Evolutionary conservation across 2,329 filamentous ascomycete species (phyloP).

Genomic region (Mycogone perniciosa): DNA sequence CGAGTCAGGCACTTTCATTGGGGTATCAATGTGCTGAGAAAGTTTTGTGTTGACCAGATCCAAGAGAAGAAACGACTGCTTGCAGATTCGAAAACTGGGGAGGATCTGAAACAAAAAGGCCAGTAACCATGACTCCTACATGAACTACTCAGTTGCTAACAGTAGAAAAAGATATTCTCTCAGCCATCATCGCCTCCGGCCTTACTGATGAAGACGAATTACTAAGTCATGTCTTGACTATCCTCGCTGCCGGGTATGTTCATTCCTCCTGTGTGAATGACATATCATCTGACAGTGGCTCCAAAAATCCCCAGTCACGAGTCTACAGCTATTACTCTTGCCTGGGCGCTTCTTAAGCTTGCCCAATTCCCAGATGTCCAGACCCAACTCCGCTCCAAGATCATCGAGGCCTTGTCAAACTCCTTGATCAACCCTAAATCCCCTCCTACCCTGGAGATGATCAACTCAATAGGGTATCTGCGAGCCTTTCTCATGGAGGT

Average conservation of each 20-base stretch:
- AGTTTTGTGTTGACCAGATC: no score
- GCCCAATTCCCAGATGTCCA: neutral
- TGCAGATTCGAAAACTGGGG: no score
- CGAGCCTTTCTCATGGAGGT: slow-evolving; percentile 6
- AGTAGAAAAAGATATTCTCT: neutral
- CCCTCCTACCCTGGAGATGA: neutral
- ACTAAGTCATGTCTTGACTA: slow-evolving; percentile 1
- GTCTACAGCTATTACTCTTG: slow-evolving; percentile 2
- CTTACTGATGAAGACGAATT: slow-evolving; percentile 1
- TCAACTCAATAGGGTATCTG: neutral
- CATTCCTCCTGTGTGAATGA: no score
- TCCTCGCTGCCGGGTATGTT: slow-evolving; percentile 2
- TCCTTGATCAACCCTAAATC: no score
- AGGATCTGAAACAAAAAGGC: no score
- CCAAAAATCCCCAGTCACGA: no score
- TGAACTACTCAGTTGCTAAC: no score
- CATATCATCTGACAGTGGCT: no score
- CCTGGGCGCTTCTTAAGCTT: slow-evolving; percentile 3
- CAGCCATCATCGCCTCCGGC: slow-evolving; percentile 1
- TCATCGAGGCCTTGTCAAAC: neutral
- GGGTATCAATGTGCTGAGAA: neutral
- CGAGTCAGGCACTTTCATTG: neutral
- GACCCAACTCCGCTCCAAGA: neutral
- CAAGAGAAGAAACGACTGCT: no score
- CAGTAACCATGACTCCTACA: no score